Base-by-base conservation (phyloP, 73 alveolate genomes). In the Tetrahymena borealis region DNA sequence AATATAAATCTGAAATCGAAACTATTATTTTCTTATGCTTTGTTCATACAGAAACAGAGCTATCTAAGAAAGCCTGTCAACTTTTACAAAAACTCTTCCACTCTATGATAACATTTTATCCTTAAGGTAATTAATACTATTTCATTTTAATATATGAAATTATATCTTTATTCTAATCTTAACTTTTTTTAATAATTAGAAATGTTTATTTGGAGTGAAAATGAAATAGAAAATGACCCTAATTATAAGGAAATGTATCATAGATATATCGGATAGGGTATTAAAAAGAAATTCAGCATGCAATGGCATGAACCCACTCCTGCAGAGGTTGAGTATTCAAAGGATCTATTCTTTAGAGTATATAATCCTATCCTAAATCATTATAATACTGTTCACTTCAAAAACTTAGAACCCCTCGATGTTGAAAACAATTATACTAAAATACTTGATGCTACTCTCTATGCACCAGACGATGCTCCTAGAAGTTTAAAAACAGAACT, bases 131-230 rank as follows among this genome's bases (percentile, higher is more conserved):
- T 13, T n/a, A n/a, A n/a, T n/a, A n/a, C n/a, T n/a, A 9, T 40
- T 40, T 3, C 16, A n/a, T 42, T 42, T 42, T 42, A 3, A 42
- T 4, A 9, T 2, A 42, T n/a, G 33, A 42, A 42, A 12, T 42
- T 33, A 42, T 42, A 9, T 2, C 2, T n/a, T 42, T 42, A 7
- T 9, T 9, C 12, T 7, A 39, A 39, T 39, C 12, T 39, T 39
- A 39, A 39, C 7, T 39, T 7, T 39, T 39, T 9, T 39, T 60
- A n/a, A n/a, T n/a, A n/a, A n/a, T 60, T 60, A 60, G 85, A 60
- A 60, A 60, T 60, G 85, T 60, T 60, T n/a, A 60, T 60, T 60
- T 60, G 85, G 85, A 60, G 85, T n/a, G 85, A 60, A 60, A 60
- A 60, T 60, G 85, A 60, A 60, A 60, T 60, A 24, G 85, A 60